Conservation (phyloP, 257 asterid genomes). For the Solanum piurae region DNA sequence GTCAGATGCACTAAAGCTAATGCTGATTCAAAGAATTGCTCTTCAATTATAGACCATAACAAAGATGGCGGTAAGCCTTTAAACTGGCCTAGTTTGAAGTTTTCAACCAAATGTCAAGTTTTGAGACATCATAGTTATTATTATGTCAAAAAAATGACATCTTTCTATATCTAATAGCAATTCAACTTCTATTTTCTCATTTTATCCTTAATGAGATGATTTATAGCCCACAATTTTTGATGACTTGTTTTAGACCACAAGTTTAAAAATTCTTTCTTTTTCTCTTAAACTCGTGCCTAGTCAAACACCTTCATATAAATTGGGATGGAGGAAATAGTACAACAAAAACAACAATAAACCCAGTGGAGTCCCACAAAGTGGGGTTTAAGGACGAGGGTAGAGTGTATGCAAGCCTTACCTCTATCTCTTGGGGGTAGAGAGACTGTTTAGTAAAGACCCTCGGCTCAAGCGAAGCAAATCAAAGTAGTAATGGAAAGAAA, state of each 20-base stretch:
- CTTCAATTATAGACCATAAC: conserved; percentile 9
- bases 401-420: background rate
- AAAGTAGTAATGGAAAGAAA: background rate
- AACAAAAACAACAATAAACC: background rate
- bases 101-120: background rate
- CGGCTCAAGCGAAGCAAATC: background rate
- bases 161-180: background rate
- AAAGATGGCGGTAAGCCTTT: background rate
- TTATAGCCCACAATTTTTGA: background rate
- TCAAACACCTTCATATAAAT: background rate
- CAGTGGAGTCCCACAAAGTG: background rate
- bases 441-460: background rate
- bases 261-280: background rate
- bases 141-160: background rate
- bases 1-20: conserved; percentile 18
- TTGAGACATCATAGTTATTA: background rate
- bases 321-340: background rate
- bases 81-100: background rate
- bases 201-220: background rate
- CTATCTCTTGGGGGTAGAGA: background rate
- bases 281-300: background rate
- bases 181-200: background rate
- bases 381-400: background rate
- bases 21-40: conserved; percentile 3
- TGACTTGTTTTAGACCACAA: background rate